Evolutionary conservation across 176 grass and related monocot genomes (phyloP).

Genomic region (Avena sativa): DNA sequence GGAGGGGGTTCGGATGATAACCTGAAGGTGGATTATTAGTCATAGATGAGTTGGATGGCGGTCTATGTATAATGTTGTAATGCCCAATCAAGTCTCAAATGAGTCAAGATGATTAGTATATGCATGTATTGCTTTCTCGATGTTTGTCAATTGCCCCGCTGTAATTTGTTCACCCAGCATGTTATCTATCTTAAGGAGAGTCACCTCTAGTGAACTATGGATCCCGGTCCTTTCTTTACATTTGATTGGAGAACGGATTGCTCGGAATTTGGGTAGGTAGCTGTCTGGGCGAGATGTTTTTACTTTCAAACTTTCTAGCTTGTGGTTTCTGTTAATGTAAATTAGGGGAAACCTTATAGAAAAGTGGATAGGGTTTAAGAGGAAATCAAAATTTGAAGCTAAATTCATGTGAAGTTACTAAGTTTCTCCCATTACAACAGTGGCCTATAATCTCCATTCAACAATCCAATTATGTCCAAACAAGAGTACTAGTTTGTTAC

Average conservation of each 20-base stretch:
- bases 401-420: conserved; percentile 13
- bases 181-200: too few relatives aligned
- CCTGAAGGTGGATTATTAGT: too few relatives aligned
- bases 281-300: background rate
- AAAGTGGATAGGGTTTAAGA: background rate
- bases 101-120: too few relatives aligned
- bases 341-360: background rate
- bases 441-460: background rate
- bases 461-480: conserved; percentile 14
- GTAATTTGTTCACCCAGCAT: too few relatives aligned
- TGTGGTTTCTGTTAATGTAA: background rate
- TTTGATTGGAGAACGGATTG: background rate
- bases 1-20: too few relatives aligned
- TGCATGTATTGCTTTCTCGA: too few relatives aligned
- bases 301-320: background rate
- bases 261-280: background rate
- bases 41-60: too few relatives aligned
- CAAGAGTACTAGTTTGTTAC: conserved; percentile 19
- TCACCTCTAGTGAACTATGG: too few relatives aligned
- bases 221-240: too few relatives aligned
- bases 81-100: too few relatives aligned
- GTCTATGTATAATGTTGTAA: too few relatives aligned
- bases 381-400: background rate
- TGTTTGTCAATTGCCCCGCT: too few relatives aligned
- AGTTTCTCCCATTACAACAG: background rate